These are phyloP conservation scores for Phialophora macrospora DNA, from an alignment of 2,329 filamentous ascomycete species.

Conservation along the genomic window DNA sequence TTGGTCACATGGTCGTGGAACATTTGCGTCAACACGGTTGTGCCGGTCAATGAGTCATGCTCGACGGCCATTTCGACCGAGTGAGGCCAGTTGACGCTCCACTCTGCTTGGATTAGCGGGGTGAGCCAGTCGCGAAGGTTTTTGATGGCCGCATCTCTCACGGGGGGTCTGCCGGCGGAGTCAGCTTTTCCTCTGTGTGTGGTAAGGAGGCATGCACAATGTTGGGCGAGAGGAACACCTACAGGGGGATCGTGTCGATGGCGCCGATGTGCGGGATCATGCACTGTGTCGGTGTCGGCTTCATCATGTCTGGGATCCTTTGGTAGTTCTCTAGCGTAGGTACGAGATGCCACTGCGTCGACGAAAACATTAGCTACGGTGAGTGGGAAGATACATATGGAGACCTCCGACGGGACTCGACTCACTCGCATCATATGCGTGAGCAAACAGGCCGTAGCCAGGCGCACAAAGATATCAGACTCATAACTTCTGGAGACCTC, in stretches of 20 bases:
- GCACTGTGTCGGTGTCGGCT: constrained; percentile 33
- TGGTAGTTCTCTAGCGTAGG: constrained; percentile 28
- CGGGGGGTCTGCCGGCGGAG: constrained; percentile 13
- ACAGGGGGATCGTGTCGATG: constrained; percentile 36
- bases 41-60: constrained; percentile 20
- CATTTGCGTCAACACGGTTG: constrained; percentile 23
- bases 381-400: neutral
- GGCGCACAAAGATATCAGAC: constrained; percentile 30
- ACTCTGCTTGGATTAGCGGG: constrained; percentile 24
- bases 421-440: constrained; percentile 35
- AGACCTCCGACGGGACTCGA: neutral
- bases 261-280: constrained; percentile 35
- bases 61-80: constrained; percentile 26
- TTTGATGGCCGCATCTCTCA: constrained; percentile 32
- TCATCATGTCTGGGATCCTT: constrained; percentile 35
- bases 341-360: constrained; percentile 29
- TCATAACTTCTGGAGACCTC: constrained; percentile 33
- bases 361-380: neutral
- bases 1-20: constrained; percentile 30
- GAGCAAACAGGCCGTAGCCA: constrained; percentile 27
- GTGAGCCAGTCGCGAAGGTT: constrained; percentile 35
- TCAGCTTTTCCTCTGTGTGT: neutral
- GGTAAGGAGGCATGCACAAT: neutral
- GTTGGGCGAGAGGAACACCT: constrained; percentile 3
- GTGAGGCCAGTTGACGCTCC: constrained; percentile 35